Evolutionary conservation across 306 rosid genomes (phyloP).

Genomic region (Castanea crenata): DNA sequence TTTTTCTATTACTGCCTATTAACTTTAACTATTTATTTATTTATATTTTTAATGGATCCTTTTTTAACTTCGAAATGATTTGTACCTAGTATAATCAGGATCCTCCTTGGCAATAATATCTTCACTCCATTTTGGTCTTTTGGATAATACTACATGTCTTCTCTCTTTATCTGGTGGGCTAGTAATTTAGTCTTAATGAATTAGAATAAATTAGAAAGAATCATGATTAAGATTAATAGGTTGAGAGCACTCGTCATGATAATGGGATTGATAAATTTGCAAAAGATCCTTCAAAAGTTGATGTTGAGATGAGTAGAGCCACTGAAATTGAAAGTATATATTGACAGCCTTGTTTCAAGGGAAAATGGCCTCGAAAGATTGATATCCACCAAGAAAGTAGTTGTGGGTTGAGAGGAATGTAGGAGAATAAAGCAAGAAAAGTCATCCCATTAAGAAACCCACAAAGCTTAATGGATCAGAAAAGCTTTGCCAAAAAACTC

Average conservation of each 20-base stretch:
- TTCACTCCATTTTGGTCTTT: slow-evolving; percentile 1
- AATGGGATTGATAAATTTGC: slow-evolving; percentile 70
- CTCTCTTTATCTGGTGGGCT: slow-evolving; percentile 28
- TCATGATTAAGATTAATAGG: slow-evolving; percentile 47
- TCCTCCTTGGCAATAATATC: slow-evolving; percentile 16
- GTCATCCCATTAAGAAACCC: slow-evolving; percentile 49
- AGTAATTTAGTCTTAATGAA: slow-evolving; percentile 33
- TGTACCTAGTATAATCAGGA: slow-evolving; percentile 17
- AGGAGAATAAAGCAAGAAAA: slow-evolving; percentile 61
- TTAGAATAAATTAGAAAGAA: slow-evolving; percentile 43
- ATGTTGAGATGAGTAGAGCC: slow-evolving; percentile 59
- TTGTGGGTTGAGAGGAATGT: slow-evolving; percentile 39
- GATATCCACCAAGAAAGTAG: slow-evolving; percentile 79
- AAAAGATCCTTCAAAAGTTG: slow-evolving; percentile 48
- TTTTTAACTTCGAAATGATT: slow-evolving; percentile 2
- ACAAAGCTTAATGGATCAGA: slow-evolving; percentile 35
- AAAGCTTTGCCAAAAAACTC: slow-evolving; percentile 28
- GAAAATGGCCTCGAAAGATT: slow-evolving; percentile 44
- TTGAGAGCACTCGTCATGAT: slow-evolving; percentile 46
- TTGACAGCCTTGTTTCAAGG: slow-evolving; percentile 58
- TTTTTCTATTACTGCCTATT: slow-evolving; percentile 17
- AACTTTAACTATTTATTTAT: background rate
- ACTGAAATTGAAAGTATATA: slow-evolving; percentile 52
- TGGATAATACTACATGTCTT: background rate
- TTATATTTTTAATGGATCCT: background rate